These are phyloP conservation scores for Striga asiatica DNA, from an alignment of 257 asterid genomes.

Conservation along the genomic window DNA sequence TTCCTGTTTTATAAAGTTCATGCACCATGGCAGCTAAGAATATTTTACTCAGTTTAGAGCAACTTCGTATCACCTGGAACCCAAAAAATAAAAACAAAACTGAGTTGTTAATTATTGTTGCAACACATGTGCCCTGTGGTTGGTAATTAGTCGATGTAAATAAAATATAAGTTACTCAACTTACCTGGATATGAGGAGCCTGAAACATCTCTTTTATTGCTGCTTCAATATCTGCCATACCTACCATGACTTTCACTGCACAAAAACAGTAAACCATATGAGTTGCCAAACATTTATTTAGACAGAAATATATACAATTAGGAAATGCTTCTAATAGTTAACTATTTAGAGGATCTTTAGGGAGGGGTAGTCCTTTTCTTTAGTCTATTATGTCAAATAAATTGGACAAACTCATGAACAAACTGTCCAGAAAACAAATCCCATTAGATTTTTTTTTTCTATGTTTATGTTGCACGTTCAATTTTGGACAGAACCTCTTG, in stretches of 20 bases:
- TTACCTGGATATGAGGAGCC: slow-evolving; percentile 96
- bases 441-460: too few species aligned
- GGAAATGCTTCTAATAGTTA: neutral
- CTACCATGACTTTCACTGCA: slow-evolving; percentile 53
- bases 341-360: too few species aligned
- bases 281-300: slow-evolving; percentile 2
- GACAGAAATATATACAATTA: neutral
- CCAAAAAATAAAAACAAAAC: slow-evolving; percentile 11
- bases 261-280: slow-evolving; percentile 11
- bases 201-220: slow-evolving; percentile 96
- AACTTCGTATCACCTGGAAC: slow-evolving; percentile 66
- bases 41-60: slow-evolving; percentile 68
- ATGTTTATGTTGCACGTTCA: neutral
- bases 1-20: slow-evolving; percentile 88
- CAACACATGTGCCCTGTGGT: neutral
- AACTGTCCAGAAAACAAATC: neutral
- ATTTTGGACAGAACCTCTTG: neutral
- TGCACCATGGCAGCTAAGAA: slow-evolving; percentile 97
- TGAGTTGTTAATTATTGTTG: too few species aligned
- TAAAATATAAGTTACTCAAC: slow-evolving; percentile 15
- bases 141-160: neutral
- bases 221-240: slow-evolving; percentile 70
- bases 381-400: neutral
- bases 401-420: neutral
- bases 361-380: neutral